Conservation (phyloP, 2,329 filamentous ascomycete species). For the Neoarthrinium moseri region DNA sequence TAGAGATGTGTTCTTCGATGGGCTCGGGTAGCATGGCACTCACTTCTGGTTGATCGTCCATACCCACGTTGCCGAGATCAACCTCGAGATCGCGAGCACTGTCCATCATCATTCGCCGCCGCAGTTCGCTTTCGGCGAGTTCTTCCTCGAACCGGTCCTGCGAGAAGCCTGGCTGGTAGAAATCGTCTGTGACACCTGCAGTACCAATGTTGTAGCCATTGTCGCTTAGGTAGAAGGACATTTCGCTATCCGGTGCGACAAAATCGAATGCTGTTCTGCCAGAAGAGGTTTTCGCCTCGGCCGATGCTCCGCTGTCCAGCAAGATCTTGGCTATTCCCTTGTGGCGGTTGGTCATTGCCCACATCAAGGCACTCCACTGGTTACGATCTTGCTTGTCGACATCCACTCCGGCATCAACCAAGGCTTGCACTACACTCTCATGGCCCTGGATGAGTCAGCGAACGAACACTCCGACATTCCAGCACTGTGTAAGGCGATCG, state of each 20-base stretch:
- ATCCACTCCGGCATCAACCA: slow-evolving; percentile 81
- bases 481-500: slow-evolving; percentile 10
- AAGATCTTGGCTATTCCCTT: slow-evolving; percentile 93
- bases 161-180: slow-evolving; percentile 88
- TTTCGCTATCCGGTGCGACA: slow-evolving; percentile 90
- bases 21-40: slow-evolving; percentile 25
- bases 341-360: slow-evolving; percentile 98
- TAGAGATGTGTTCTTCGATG: slow-evolving; percentile 21
- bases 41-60: slow-evolving; percentile 94
- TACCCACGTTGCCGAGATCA: slow-evolving; percentile 89
- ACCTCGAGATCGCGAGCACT: slow-evolving; percentile 96
- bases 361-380: slow-evolving; percentile 97
- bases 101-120: slow-evolving; percentile 98
- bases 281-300: slow-evolving; percentile 90
- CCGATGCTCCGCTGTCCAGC: slow-evolving; percentile 90
- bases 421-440: slow-evolving; percentile 78
- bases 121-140: slow-evolving; percentile 93
- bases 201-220: slow-evolving; percentile 89
- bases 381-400: slow-evolving; percentile 95
- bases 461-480: slow-evolving; percentile 12
- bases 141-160: slow-evolving; percentile 97
- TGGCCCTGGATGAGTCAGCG: slow-evolving; percentile 61
- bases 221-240: slow-evolving; percentile 91
- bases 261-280: slow-evolving; percentile 96
- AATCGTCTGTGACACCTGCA: slow-evolving; percentile 80